phyloP scores from a whole-genome alignment of 768 basidiomycete genomes.

The Clitopilus hobsonii region DNA sequence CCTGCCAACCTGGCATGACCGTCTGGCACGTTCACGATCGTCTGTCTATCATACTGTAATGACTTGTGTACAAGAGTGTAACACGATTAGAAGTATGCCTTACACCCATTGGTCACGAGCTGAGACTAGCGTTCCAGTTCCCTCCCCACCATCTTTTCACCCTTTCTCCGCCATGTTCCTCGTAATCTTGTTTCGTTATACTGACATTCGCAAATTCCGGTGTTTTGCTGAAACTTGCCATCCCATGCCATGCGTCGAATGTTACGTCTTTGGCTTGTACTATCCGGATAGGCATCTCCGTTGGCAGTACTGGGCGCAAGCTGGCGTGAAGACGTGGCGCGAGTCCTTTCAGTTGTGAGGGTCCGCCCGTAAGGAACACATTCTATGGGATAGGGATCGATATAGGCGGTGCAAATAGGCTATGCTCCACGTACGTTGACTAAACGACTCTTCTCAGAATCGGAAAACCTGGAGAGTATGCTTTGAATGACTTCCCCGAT shows the following conservation, averaged over 20 bases:
- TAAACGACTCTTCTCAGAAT: slow-evolving; percentile 63
- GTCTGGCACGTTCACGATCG: not conserved
- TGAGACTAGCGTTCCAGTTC: slow-evolving; percentile 64
- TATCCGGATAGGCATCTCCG: slow-evolving; percentile 70
- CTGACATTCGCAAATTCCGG: slow-evolving; percentile 48
- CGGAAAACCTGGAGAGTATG: slow-evolving; percentile 68
- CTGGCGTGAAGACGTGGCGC: slow-evolving; percentile 60
- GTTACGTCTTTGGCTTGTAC: slow-evolving; percentile 58
- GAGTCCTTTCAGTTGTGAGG: slow-evolving; percentile 72
- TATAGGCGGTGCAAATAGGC: slow-evolving; percentile 7
- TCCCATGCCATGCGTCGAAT: slow-evolving; percentile 88
- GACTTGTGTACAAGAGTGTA: too few species aligned
- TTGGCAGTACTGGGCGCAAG: slow-evolving; percentile 82
- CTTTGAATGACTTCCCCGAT: slow-evolving; percentile 89
- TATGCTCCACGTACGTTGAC: slow-evolving; percentile 81
- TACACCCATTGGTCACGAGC: slow-evolving; percentile 7
- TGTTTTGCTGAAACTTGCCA: slow-evolving; percentile 72
- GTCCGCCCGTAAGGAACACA: slow-evolving; percentile 84
- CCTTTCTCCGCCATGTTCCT: slow-evolving; percentile 86
- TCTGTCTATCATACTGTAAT: not conserved
- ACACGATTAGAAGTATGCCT: too few species aligned
- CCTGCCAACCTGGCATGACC: not conserved
- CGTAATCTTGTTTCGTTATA: slow-evolving; percentile 78
- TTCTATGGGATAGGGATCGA: slow-evolving; percentile 45
- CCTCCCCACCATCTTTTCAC: slow-evolving; percentile 90